phyloP scores from a whole-genome alignment of 768 basidiomycete genomes.

The Baorangia bicolor region DNA sequence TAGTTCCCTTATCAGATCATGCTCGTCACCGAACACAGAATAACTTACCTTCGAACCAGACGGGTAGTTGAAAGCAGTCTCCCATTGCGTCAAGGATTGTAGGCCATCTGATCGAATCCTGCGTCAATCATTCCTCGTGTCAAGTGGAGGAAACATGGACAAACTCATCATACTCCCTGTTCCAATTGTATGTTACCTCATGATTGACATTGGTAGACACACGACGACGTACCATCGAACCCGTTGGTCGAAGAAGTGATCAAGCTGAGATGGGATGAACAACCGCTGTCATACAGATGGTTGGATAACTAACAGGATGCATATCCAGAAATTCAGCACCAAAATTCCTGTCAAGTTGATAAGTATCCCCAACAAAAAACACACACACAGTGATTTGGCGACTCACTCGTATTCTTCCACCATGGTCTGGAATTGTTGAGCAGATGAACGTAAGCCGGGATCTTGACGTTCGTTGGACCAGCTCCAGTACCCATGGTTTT shows the following conservation, averaged over 20 bases:
- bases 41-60: neutral
- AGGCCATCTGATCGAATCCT: neutral
- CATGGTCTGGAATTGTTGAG: neutral
- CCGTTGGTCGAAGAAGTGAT: slow-evolving; percentile 2
- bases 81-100: neutral
- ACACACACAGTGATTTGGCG: neutral
- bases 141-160: neutral
- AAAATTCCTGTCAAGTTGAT: neutral
- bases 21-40: neutral
- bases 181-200: neutral
- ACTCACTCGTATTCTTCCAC: neutral
- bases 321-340: slow-evolving; percentile 2
- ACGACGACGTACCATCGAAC: slow-evolving; percentile 1
- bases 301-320: neutral
- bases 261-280: neutral
- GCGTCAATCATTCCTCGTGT: neutral
- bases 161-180: slow-evolving; percentile 6
- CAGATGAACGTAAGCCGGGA: neutral
- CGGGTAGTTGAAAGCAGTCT: neutral
- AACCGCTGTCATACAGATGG: too few species aligned
- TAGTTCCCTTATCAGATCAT: neutral
- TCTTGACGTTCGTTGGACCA: neutral
- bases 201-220: neutral
- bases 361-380: too few species aligned
- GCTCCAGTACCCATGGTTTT: neutral